Evolutionary conservation across 2,329 filamentous ascomycete genomes (phyloP), one percentile per base, ranked within the genome.

Genomic region (Claviceps quebecensis): DNA sequence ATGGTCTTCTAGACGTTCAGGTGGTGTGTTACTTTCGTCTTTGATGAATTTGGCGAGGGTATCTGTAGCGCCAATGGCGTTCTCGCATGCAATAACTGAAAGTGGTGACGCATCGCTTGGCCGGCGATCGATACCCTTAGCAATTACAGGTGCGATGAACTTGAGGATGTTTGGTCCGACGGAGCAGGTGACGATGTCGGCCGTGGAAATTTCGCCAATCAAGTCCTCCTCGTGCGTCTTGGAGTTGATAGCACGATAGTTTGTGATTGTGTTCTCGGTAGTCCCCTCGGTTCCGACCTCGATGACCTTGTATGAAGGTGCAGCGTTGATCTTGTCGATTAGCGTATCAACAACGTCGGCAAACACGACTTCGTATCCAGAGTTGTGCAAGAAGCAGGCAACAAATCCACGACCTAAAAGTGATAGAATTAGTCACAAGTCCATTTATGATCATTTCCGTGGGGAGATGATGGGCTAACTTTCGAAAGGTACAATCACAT

Each of bases 171-270:
- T 94, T 61, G 93, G 93, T 45, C 93, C 93, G 58, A 98, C 93
- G 19, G 93, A 95, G 71, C 93, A 98, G 57, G 93, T 98, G 61
- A 98, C 88, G 50, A 95, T 72, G 56, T 95, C 89, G 41, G 91
- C 90, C 22, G 84, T 84, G 52, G 84, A 77, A 61, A 97, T 95
- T 72, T 93, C 87, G 46, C 91, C 70, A 58, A 97, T 71, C 51
- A 95, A 81, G 51, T 91, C 83, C 50, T 76, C 76, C 72, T 94
- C 85, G 65, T 95, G 75, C 57, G 84, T 81, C 72, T 86, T 89
- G 60, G 88, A 94, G 81, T 97, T 96, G 78, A 97, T 86, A 69
- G 93, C 93, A 50, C 88, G 87, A 77, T 95, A 97, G 74, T 96
- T 93, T 69, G 86, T 86, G 71, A 98, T 95, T 61, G 74, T 84